Evolutionary conservation across 345 rosid species (phyloP), one percentile per base, ranked within the genome.

Genomic region (Dipteronia dyeriana): DNA sequence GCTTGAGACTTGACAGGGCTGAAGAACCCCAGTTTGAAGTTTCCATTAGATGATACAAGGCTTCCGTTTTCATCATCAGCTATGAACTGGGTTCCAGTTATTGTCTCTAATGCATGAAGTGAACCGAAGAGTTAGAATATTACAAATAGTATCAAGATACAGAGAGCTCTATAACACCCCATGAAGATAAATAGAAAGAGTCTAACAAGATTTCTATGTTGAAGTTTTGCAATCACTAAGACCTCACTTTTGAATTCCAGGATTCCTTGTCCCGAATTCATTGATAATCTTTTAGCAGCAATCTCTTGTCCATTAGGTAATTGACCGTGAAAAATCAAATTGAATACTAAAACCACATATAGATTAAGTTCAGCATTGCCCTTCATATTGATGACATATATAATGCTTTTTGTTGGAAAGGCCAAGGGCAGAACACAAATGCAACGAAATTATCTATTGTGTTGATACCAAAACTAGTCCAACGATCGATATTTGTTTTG

Each of bases 21-120:
- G 76, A 85, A 80, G 76, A 82, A 85, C 3, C 86, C 86, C 10
- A 82, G 78, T 34, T 11, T 31, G 60, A 70, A 80, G 38, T 0
- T 76, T 26, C 7, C 78, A 16, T 19, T 63, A 38, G 49, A 31
- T 39, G 75, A 73, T n/a, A 73, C 23, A 39, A 85, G 20, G 53
- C 69, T 62, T 56, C 78, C 70, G 19, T 79, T 79, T 45, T 68
- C 23, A 12, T 66, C 61, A 22, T 76, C 83, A n/a, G 5, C 34
- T 51, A 47, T 65, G 25, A 77, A 57, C 6, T 66, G 39, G 60
- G 57, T 66, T 26, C 17, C 3, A 8, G 56, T 54, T 53, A 82
- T 76, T 6, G 68, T 76, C 61, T 76, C 75, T 17, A 51, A 13
- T 14, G 56, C n/a, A 68, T 47, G 23, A 9, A 13, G 2, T 4